Evolutionary conservation across 371 early-diverging fungal species (phyloP), one percentile per base, ranked within the genome.

Genomic region (Mucor plumbeus): DNA sequence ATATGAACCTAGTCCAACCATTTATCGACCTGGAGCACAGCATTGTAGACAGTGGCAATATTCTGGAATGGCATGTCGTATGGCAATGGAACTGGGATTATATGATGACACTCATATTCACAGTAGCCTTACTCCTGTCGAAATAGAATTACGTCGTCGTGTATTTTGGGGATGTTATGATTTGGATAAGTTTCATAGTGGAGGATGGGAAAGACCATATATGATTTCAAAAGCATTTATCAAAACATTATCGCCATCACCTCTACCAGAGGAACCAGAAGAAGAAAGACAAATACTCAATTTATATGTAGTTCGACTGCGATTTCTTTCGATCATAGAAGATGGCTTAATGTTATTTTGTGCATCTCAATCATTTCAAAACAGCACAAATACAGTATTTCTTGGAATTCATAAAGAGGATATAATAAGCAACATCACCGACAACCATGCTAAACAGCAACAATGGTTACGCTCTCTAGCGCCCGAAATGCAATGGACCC

Each of bases 181-280:
- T 15, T 35, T 75, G 10, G 78, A 78, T 59, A 78, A 78, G 40
- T 39, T 70, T 40, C 78, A 75, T 56, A 76, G 80, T 50, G 62
- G 59, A 3, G 74, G 72, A 13, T 73, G 70, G 67, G 78, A 76
- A 35, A 62, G 77, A 19, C 73, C 84, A 3, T 81, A 74, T 71
- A 81, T 73, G 74, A 59, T 78, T n/a, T 47, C 67, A 1, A 36
- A 41, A 7, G n/a, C 54, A 0, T 63, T 70, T 36, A 47, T 70
- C 11, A 62, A 64, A 13, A 64, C 67, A 11, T 41, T 57, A 13
- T n/a, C 26, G 1, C 66, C 73, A 2, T n/a, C 58, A 5, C 33
- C 48, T 11, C 47, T 72, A 40, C 66, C 66, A 4, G 63, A 62
- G 40, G 69, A 72, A 38, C 47, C 33, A 0, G 44, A 53, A 54